Percentiles rank a stretch among this genome's conserved stretches.
phyloP scores from a whole-genome alignment of 148 eudicot species.

The Polygonum aviculare region DNA sequence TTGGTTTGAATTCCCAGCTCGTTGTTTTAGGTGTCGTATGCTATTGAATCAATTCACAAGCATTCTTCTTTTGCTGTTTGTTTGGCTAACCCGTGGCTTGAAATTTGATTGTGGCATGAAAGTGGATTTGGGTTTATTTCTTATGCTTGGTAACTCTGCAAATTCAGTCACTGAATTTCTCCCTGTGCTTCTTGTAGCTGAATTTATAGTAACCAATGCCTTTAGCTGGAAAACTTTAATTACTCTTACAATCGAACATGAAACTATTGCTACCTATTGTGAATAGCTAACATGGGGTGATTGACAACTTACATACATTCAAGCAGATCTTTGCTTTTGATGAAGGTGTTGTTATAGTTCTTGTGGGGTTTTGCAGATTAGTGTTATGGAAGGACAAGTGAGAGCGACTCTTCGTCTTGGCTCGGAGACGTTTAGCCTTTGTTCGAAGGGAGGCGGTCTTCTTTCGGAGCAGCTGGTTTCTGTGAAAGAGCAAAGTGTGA shows the following conservation, averaged over 20 bases:
- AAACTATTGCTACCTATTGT: no score
- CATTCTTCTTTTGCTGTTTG: not conserved
- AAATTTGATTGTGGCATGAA: not conserved
- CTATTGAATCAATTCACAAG: not conserved
- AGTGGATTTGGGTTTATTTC: not conserved
- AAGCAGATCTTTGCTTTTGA: not conserved
- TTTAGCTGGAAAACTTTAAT: no score
- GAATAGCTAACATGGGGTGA: no score
- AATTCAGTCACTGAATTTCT: no score
- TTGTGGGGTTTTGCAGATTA: not conserved
- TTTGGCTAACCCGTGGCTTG: not conserved
- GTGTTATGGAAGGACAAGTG: not conserved
- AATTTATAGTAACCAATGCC: no score
- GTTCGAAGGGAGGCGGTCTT: not conserved
- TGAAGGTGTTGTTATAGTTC: no score
- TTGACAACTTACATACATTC: no score
- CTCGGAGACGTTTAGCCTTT: not conserved
- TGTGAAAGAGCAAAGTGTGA: slow-evolving; percentile 74
- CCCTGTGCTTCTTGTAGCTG: no score
- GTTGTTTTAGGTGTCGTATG: not conserved
- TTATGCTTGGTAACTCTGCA: no score
- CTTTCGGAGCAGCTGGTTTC: slow-evolving; percentile 57
- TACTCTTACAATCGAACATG: no score
- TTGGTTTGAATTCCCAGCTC: not conserved
- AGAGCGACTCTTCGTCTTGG: not conserved